Conservation (phyloP, 208 protist species). For the Balamuthia mandrillaris region DNA sequence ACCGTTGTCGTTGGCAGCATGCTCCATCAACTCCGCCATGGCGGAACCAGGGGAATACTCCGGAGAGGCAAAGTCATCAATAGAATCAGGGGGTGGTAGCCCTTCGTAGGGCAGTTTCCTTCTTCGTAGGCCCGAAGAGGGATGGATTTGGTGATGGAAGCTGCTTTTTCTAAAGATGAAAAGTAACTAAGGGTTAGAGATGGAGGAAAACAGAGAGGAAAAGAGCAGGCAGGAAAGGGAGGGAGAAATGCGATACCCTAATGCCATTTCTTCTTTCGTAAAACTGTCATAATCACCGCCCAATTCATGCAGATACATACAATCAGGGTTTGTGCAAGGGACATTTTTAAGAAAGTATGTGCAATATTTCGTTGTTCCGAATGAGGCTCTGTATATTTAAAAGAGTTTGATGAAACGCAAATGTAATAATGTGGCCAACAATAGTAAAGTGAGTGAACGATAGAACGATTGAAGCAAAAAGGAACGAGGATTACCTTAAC, state of each 20-base stretch:
- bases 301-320: slow-evolving; percentile 84
- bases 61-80: too few species aligned
- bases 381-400: slow-evolving; percentile 65
- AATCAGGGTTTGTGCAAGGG: slow-evolving; percentile 80
- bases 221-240: background rate
- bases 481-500: slow-evolving; percentile 46
- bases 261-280: slow-evolving; percentile 80
- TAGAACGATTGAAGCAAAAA: slow-evolving; percentile 8
- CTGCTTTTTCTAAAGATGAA: background rate
- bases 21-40: too few species aligned
- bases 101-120: too few species aligned
- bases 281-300: slow-evolving; percentile 66
- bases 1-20: too few species aligned
- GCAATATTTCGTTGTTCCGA: slow-evolving; percentile 90
- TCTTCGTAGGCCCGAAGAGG: too few species aligned
- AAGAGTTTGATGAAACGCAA: background rate
- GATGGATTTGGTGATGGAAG: slow-evolving; percentile 19
- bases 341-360: slow-evolving; percentile 74
- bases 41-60: too few species aligned
- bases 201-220: background rate
- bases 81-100: too few species aligned
- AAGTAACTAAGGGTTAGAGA: background rate
- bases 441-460: slow-evolving; percentile 23
- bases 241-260: slow-evolving; percentile 10
- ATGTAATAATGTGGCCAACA: background rate